Base-by-base conservation (phyloP, 1,284 basidiomycete species). In the Fomes fomentarius region DNA sequence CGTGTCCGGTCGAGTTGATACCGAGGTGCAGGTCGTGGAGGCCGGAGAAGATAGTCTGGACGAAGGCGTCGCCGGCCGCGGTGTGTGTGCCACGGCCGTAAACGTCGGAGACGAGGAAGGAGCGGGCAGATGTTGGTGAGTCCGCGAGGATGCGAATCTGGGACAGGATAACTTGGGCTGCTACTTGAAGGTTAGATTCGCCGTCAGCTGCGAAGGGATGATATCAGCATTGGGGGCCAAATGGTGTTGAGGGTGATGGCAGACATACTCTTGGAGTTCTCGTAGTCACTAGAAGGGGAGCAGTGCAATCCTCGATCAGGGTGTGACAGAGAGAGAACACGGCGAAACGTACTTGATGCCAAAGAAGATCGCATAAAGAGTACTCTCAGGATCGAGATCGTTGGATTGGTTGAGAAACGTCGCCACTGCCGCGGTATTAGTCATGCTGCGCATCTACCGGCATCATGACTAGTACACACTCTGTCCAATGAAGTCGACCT, bases 301-400 rank as follows among this genome's bases (percentile, higher is more conserved):
- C 21, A 8, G 12, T 2, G 38, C 21, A 17, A 15, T 3, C 21
- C 15, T 19, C 15, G 35, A 30, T 30, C 28, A 30, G 28, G 12
- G 28, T 12, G 28, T 30, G 28, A n/a, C n/a, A n/a, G n/a, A n/a
- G n/a, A n/a, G 28, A 12, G 28, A 7, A 12, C 12, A 30, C 28
- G 28, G 6, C 7, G 28, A 30, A 30, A 21, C 26, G 21, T 33
- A 72, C 70, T 74, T 74, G 52, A 74, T 74, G 4, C 72, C 73
- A 44, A 74, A 74, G 65, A 72, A 74, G 15, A 72, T 62, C 9
- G 65, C 65, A 41, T 72, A 74, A 1, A 74, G 58, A 9, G 73
- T 74, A 2, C 69, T 67, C 9, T 62, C 53, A 0, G 71, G 64
- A 52, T 72, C 66, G 12, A 74, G 51, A 1, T 60, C 45, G 50